Conservation (phyloP, 2,329 filamentous ascomycete genomes). For the Cladosporium cucumerinum region DNA sequence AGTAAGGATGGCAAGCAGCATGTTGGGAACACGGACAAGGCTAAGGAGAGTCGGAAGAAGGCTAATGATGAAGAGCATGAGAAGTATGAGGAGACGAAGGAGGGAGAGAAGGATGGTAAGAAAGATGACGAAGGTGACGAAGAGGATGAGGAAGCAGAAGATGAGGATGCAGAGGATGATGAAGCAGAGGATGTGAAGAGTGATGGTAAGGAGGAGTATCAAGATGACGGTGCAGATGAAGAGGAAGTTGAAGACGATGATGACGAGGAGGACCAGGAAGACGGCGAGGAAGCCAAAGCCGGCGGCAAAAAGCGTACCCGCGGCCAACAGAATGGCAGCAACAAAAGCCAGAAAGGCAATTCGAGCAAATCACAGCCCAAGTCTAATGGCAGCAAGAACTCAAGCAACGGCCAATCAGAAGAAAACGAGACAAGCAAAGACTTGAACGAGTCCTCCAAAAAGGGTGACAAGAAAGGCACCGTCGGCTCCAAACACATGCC, state of each 20-base stretch:
- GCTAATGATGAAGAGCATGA: constrained; percentile 33
- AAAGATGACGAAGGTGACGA: constrained; percentile 14
- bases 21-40: constrained; percentile 43
- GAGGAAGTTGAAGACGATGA: constrained; percentile 24
- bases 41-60: constrained; percentile 40
- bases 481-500: constrained; percentile 33
- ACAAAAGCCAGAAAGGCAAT: constrained; percentile 37
- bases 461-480: constrained; percentile 12
- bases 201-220: constrained; percentile 17
- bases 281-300: constrained; percentile 20
- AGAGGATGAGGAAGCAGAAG: constrained; percentile 26
- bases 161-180: constrained; percentile 30
- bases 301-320: constrained; percentile 31
- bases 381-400: not conserved
- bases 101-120: constrained; percentile 20
- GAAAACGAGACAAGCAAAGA: constrained; percentile 28
- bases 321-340: constrained; percentile 26
- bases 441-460: not conserved
- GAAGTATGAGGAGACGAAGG: constrained; percentile 22
- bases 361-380: constrained; percentile 26
- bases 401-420: constrained; percentile 28
- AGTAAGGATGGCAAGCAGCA: constrained; percentile 44
- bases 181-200: constrained; percentile 31
- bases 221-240: constrained; percentile 9
- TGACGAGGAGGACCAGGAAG: constrained; percentile 30